Percentiles rank a stretch among this genome's conserved stretches.
These are phyloP conservation scores for Leucocoprinus gongylophorus DNA, from an alignment of 1,284 basidiomycete genomes.

Conservation along the genomic window DNA sequence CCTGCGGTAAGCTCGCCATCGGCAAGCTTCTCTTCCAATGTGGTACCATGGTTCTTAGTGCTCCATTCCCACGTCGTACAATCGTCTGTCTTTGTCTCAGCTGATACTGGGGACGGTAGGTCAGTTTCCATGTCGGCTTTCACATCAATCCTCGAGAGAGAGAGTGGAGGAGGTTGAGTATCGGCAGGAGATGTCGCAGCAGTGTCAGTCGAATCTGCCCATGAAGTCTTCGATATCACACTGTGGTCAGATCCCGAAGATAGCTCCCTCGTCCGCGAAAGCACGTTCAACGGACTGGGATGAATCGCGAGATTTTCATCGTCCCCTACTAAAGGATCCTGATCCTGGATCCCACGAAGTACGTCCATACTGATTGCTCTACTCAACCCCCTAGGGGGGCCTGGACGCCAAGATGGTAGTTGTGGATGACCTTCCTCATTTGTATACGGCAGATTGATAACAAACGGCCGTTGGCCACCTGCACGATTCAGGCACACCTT, in stretches of 20 bases:
- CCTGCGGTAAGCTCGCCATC: conserved; percentile 46
- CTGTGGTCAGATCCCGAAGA: conserved; percentile 39
- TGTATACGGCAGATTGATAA: conserved; percentile 53
- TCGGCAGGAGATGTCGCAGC: conserved; percentile 43
- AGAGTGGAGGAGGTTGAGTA: conserved; percentile 24
- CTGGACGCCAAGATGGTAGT: background rate
- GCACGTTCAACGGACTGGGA: conserved; percentile 30
- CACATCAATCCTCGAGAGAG: conserved; percentile 17
- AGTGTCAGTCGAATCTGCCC: conserved; percentile 40
- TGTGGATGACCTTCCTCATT: conserved; percentile 30
- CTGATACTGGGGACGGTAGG: conserved; percentile 43
- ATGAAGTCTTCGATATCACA: conserved; percentile 37
- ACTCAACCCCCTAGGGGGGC: background rate
- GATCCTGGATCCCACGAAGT: conserved; percentile 25
- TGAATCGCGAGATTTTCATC: conserved; percentile 54
- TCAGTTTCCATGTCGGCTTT: conserved; percentile 32
- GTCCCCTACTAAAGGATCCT: conserved; percentile 19
- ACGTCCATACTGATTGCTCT: conserved; percentile 7
- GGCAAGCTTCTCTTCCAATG: conserved; percentile 50
- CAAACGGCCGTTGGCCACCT: conserved; percentile 51
- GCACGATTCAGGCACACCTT: conserved; percentile 68
- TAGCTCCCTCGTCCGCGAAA: conserved; percentile 24
- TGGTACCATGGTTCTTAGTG: conserved; percentile 26
- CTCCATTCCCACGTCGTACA: conserved; percentile 52
- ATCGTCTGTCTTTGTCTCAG: conserved; percentile 38